phyloP scores from a whole-genome alignment of 352 stramenopile species.

The Pythium scleroteichum region DNA sequence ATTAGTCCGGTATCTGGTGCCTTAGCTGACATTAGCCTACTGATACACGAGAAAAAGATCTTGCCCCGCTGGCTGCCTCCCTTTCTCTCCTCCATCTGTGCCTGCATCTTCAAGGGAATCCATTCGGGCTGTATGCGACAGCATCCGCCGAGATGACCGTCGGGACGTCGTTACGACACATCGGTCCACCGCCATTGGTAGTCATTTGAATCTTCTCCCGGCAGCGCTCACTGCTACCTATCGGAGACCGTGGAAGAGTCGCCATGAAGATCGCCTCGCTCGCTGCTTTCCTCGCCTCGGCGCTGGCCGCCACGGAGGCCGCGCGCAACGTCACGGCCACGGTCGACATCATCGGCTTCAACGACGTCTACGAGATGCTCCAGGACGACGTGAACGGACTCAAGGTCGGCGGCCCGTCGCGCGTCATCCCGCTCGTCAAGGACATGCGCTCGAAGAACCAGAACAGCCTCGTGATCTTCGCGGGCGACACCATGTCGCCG shows the following conservation, averaged over 20 bases:
- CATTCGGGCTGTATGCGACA: too few relatives aligned
- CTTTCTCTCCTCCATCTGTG: too few relatives aligned
- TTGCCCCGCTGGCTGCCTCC: too few relatives aligned
- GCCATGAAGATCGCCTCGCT: slow-evolving; percentile 7
- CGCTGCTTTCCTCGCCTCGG: neutral
- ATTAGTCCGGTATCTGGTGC: too few relatives aligned
- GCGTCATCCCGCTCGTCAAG: slow-evolving; percentile 31
- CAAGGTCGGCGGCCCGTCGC: slow-evolving; percentile 32
- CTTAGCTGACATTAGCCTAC: too few relatives aligned
- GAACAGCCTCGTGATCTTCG: slow-evolving; percentile 33
- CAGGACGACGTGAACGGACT: slow-evolving; percentile 19
- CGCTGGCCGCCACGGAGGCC: neutral
- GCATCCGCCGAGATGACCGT: too few relatives aligned
- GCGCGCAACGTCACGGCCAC: slow-evolving; percentile 18
- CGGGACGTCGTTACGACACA: too few relatives aligned
- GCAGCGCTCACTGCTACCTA: too few relatives aligned
- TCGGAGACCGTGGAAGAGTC: neutral
- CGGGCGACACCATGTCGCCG: slow-evolving; percentile 37
- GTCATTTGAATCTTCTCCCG: too few relatives aligned
- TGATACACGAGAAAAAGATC: too few relatives aligned
- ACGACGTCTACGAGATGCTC: slow-evolving; percentile 35
- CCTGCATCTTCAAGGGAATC: too few relatives aligned
- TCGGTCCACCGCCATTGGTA: too few relatives aligned
- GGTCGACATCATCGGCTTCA: slow-evolving; percentile 29
- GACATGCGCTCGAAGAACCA: slow-evolving; percentile 26